Evolutionary conservation across 2,329 filamentous ascomycete species (phyloP), one percentile per base, ranked within the genome.

Genomic region (Teratosphaeria viscida): DNA sequence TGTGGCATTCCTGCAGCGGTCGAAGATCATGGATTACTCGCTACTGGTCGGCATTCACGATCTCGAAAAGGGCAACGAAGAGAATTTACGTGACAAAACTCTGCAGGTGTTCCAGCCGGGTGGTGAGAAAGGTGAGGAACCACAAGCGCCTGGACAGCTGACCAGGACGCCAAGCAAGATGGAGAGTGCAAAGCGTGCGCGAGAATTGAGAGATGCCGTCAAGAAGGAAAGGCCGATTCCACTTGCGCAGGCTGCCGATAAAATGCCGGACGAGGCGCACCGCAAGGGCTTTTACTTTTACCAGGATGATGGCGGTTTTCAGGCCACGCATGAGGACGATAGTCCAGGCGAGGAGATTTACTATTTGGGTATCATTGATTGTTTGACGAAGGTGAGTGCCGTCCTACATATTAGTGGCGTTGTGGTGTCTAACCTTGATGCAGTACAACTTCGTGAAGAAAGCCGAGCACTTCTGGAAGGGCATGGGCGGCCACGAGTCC

Each of bases 11-110:
- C 77, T 99, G 61, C 91, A 97, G 75, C 85, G 82, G 67, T 80
- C 97, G 52, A 88, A 95, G 68, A 97, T 99, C 68, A 99, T 99
- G 94, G 94, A 99, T 74, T 99, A 99, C 75, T 97, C 92, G 10
- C 83, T 99, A 62, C 81, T 99, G 43, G 85, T 99, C 58, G 94
- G 94, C 56, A 94, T 97, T 56, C 94, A 99, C 71, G 94, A 99
- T 71, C 74, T 95, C 23, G 84, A 85, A 58, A 87, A 89, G 66
- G 94, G 94, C 34, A 99, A 99, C 71, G 91, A 96, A 67, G 94
- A 99, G 73, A 96, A 96, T 59, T 79, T 99, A 54, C 88, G 84
- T 43, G 83, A 87, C 76, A 96, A 95, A 78, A 96, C 92, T 0
- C 77, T 99, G 56, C 87, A 94, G 72, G 91, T 97, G 3, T 97